Conservation (phyloP, 2,329 filamentous ascomycete species). For the Fusarium camptoceras region DNA sequence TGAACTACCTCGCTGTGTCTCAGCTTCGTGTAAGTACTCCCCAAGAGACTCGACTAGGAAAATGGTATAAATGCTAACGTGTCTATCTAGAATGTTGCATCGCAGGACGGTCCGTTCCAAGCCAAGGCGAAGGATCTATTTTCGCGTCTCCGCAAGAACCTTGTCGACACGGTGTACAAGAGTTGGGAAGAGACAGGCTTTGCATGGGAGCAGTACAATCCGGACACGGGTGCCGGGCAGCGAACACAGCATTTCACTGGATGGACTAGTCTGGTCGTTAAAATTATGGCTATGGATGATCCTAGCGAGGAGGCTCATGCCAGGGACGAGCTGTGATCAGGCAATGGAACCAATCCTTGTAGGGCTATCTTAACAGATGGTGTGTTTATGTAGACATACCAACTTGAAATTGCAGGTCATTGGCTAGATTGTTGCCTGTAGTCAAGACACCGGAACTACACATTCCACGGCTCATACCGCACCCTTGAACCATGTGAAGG, state of each 20-base stretch:
- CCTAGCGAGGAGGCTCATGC: slow-evolving; percentile 54
- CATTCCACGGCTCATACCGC: slow-evolving; percentile 20
- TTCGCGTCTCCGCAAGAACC: slow-evolving; percentile 79
- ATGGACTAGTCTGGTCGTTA: slow-evolving; percentile 98
- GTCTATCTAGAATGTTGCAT: slow-evolving; percentile 69
- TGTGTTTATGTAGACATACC: slow-evolving; percentile 15
- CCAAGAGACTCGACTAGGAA: neutral
- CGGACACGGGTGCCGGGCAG: slow-evolving; percentile 92
- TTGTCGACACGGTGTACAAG: slow-evolving; percentile 89
- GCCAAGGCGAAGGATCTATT: slow-evolving; percentile 79
- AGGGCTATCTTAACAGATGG: slow-evolving; percentile 11
- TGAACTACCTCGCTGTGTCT: slow-evolving; percentile 89
- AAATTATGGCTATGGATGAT: slow-evolving; percentile 96
- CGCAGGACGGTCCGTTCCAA: slow-evolving; percentile 74
- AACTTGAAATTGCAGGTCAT: neutral
- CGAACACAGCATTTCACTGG: slow-evolving; percentile 97
- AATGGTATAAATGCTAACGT: slow-evolving; percentile 22
- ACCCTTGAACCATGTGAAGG: slow-evolving; percentile 32
- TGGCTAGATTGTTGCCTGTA: slow-evolving; percentile 8
- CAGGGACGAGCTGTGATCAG: slow-evolving; percentile 62
- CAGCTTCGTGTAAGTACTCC: slow-evolving; percentile 77
- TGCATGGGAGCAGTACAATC: slow-evolving; percentile 98
- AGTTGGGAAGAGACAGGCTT: slow-evolving; percentile 94
- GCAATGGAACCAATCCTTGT: neutral
- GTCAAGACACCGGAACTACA: slow-evolving; percentile 19